A percentile compares a stretch with the other conserved stretches of the same genome.
Conservation (phyloP, 495 filamentous ascomycete species). For the Trichoderma gamsii region DNA sequence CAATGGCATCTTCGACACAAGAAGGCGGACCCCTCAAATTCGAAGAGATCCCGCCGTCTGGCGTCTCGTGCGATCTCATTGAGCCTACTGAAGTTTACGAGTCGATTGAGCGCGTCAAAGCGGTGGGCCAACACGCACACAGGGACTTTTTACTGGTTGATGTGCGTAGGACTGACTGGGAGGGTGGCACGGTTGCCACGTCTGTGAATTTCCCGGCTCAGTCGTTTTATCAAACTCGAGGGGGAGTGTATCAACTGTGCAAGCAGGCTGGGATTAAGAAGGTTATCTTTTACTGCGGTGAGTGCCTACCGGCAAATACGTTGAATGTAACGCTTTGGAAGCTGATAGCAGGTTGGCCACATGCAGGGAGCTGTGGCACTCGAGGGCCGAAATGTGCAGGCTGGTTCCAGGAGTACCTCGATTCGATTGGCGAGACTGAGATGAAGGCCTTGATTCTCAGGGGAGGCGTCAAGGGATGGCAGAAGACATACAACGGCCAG, state of each 20-base stretch:
- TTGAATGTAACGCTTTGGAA: not conserved
- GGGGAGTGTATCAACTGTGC: slow-evolving; percentile 34
- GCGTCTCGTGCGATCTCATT: slow-evolving; percentile 13
- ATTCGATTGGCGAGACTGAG: slow-evolving; percentile 28
- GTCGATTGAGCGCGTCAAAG: slow-evolving; percentile 18
- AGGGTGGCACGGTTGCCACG: slow-evolving; percentile 27
- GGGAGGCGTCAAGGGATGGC: slow-evolving; percentile 47
- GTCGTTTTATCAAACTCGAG: slow-evolving; percentile 38
- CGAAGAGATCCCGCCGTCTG: not conserved
- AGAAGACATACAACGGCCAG: slow-evolving; percentile 36
- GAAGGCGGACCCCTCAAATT: not conserved
- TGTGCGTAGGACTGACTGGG: slow-evolving; percentile 27
- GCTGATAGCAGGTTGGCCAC: not conserved
- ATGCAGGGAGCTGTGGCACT: slow-evolving; percentile 36
- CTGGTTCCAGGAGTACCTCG: slow-evolving; percentile 43
- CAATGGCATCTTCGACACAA: not conserved
- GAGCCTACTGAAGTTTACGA: slow-evolving; percentile 19
- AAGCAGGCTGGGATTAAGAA: slow-evolving; percentile 37
- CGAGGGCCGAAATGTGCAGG: slow-evolving; percentile 42
- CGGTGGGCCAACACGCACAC: slow-evolving; percentile 4
- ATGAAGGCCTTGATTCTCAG: slow-evolving; percentile 39
- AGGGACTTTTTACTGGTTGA: slow-evolving; percentile 28
- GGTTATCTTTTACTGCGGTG: slow-evolving; percentile 47
- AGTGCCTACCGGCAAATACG: slow-evolving; percentile 13
- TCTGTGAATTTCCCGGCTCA: slow-evolving; percentile 45